Conservation (phyloP, 2,329 filamentous ascomycete genomes). For the Exophiala calicioides region DNA sequence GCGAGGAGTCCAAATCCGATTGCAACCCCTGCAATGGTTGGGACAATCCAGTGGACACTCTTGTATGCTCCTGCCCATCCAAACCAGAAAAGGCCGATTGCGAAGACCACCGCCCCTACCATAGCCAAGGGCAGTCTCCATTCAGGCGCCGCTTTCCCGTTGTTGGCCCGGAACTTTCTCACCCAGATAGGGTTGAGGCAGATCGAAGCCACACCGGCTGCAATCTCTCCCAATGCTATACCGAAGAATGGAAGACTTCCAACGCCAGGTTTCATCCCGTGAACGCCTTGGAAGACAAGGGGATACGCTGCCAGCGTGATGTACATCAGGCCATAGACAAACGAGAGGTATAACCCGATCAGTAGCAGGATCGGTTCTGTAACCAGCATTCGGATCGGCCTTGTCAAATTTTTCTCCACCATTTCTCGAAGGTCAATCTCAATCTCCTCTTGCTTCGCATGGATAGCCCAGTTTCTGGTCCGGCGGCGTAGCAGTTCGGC, state of each 20-base stretch:
- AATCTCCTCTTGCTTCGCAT: slow-evolving; percentile 45
- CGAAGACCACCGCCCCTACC: slow-evolving; percentile 52
- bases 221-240: slow-evolving; percentile 45
- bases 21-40: slow-evolving; percentile 46
- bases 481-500: slow-evolving; percentile 50
- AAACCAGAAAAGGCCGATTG: slow-evolving; percentile 60
- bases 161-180: slow-evolving; percentile 15
- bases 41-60: slow-evolving; percentile 49
- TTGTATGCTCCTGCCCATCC: slow-evolving; percentile 57
- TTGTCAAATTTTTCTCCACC: slow-evolving; percentile 45
- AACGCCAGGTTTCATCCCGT: slow-evolving; percentile 50
- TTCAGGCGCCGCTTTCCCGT: slow-evolving; percentile 42
- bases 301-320: slow-evolving; percentile 52
- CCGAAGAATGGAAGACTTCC: slow-evolving; percentile 53
- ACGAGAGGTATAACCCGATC: slow-evolving; percentile 48
- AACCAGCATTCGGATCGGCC: slow-evolving; percentile 50
- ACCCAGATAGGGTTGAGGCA: slow-evolving; percentile 40
- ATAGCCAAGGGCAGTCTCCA: slow-evolving; percentile 54
- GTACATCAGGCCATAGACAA: slow-evolving; percentile 53
- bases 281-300: slow-evolving; percentile 48
- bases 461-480: slow-evolving; percentile 49
- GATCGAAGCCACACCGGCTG: slow-evolving; percentile 43
- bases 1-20: slow-evolving; percentile 43
- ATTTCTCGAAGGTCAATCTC: slow-evolving; percentile 36
- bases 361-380: slow-evolving; percentile 55